Base-by-base conservation (phyloP, 805 yeast species). In the Candida krabiensis region DNA sequence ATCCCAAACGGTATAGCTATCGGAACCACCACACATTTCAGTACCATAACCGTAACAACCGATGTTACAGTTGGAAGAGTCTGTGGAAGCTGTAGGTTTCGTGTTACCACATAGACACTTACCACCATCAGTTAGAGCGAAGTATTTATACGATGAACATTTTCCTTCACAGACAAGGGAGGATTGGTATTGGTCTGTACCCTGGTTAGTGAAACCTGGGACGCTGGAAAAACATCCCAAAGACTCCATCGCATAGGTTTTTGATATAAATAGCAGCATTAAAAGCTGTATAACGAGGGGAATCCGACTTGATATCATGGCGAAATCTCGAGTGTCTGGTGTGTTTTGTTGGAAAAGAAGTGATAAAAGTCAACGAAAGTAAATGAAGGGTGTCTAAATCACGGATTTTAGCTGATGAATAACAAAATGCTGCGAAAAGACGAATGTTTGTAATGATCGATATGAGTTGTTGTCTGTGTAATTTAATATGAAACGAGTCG, bases 81-180 rank as follows among this genome's bases (percentile, higher is more conserved):
- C 43, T 2, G 60, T 54, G 12, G 62, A 21, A 3, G 50, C 42
- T 9, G 55, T 47, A 3, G 78, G 69, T 2, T 60, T 40, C 1
- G 64, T 44, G 50, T 71, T 63, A 19, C 91, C 91, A 60, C 95
- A 86, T 53, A 73, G 83, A 59, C 95, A 86, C 14, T 60, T 58
- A 18, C 67, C 52, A 7, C 88, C 86, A 35, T 69, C 60, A 9
- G 70, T 56, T 23, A 77, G 56, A 3, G 83, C 89, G 28, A 73
- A 73, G 52, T 61, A 65, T 7, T 73, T 72, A 37, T 55, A 38
- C n/a, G 47, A 54, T 4, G 61, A 83, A 44, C 67, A 64, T 6
- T 52, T 47, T 41, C 69, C 64, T 3, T 50, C 17, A 59, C 93
- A 83, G 53, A 75, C 64, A 6, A 73, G 66, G 13, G 79, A 72